These are phyloP conservation scores for Trypanosoma vivax DNA, from an alignment of 208 protist genomes.

Conservation along the genomic window DNA sequence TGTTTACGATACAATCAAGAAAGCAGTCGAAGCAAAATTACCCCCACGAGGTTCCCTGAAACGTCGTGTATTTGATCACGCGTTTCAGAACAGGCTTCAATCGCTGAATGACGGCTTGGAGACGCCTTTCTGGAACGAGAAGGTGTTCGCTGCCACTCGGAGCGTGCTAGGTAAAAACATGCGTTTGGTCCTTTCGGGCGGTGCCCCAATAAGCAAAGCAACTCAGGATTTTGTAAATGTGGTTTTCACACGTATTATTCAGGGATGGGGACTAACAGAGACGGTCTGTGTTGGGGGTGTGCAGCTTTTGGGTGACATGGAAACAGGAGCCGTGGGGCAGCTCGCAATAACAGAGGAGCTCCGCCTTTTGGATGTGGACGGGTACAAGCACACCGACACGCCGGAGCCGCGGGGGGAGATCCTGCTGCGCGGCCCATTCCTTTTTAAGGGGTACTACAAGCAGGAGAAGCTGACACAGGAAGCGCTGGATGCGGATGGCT, in stretches of 20 bases:
- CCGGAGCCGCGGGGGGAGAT: background rate
- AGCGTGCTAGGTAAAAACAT: constrained; percentile 71
- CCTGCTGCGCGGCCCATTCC: background rate
- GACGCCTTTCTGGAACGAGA: constrained; percentile 68
- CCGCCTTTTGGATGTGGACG: background rate
- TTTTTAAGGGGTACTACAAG: constrained; percentile 6
- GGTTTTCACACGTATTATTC: constrained; percentile 44
- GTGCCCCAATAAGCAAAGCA: constrained; percentile 36
- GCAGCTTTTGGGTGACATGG: constrained; percentile 23
- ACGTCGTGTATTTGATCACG: constrained; percentile 53
- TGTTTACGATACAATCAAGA: constrained; percentile 54
- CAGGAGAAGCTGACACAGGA: constrained; percentile 1
- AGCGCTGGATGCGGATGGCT: background rate
- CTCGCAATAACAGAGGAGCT: background rate
- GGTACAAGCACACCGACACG: constrained; percentile 4
- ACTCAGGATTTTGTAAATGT: constrained; percentile 70
- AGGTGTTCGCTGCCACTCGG: constrained; percentile 66
- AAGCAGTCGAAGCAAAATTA: constrained; percentile 41
- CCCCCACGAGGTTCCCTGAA: constrained; percentile 22
- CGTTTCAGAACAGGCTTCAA: constrained; percentile 40
- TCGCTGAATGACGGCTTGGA: constrained; percentile 53
- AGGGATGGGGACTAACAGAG: constrained; percentile 71
- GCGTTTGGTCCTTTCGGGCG: constrained; percentile 43
- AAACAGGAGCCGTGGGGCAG: constrained; percentile 8
- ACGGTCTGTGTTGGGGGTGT: constrained; percentile 32